Percentiles rank a stretch among this genome's conserved stretches.
Evolutionary conservation across 495 filamentous ascomycete species (phyloP).

Genomic region (Neurospora cerealis): DNA sequence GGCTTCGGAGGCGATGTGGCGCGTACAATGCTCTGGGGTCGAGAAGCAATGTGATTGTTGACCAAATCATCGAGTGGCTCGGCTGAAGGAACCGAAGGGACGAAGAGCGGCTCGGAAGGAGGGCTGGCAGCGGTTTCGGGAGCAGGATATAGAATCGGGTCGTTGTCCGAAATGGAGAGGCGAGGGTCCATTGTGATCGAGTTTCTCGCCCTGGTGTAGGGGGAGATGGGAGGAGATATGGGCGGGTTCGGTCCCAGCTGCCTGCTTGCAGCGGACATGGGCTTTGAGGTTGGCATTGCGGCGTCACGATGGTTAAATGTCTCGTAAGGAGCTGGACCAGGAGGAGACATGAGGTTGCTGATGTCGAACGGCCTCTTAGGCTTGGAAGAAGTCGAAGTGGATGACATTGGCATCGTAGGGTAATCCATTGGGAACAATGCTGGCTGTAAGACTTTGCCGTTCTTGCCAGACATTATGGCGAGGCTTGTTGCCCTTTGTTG

Average conservation of each 20-base stretch:
- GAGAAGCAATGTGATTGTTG: slow-evolving; percentile 56
- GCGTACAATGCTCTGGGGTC: slow-evolving; percentile 46
- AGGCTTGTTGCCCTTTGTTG: not conserved
- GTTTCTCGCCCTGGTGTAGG: slow-evolving; percentile 36
- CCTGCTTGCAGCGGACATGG: slow-evolving; percentile 23
- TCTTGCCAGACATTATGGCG: not conserved
- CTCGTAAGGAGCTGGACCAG: slow-evolving; percentile 54
- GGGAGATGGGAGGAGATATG: slow-evolving; percentile 66
- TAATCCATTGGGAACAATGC: not conserved
- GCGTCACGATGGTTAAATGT: slow-evolving; percentile 37
- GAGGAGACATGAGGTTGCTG: slow-evolving; percentile 66
- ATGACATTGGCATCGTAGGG: not conserved
- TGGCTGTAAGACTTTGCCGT: not conserved
- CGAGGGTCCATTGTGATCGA: slow-evolving; percentile 35
- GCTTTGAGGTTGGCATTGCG: slow-evolving; percentile 18
- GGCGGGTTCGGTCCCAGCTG: slow-evolving; percentile 39
- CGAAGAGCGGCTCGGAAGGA: slow-evolving; percentile 48
- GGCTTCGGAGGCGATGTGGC: slow-evolving; percentile 51
- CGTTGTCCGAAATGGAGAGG: slow-evolving; percentile 30
- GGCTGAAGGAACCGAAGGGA: slow-evolving; percentile 29
- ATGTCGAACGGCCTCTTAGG: slow-evolving; percentile 28
- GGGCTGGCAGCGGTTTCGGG: slow-evolving; percentile 32
- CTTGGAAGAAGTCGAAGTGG: slow-evolving; percentile 4
- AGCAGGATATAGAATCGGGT: slow-evolving; percentile 53
- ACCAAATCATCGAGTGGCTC: slow-evolving; percentile 36